Percentiles rank a stretch among this genome's conserved stretches.
Conservation (phyloP, 1,284 basidiomycete genomes). For the Takashimella koratensis region DNA sequence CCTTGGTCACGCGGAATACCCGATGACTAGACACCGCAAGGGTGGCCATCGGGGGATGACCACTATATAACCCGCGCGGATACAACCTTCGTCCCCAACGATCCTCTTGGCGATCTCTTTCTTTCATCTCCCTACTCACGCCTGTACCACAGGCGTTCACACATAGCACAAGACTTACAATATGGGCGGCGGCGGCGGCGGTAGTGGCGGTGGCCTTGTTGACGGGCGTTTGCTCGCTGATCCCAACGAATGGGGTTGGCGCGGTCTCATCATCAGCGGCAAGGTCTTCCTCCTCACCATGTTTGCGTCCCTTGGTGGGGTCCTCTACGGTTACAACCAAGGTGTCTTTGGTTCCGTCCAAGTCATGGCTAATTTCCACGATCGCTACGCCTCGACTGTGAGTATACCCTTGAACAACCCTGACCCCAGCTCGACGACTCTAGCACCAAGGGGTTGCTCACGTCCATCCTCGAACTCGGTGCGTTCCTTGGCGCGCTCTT, state of each 20-base stretch:
- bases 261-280: constrained; percentile 11
- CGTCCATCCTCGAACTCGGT: neutral
- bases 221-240: constrained; percentile 2
- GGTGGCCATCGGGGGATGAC: no score
- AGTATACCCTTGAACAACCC: neutral
- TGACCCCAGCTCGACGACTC: constrained; percentile 2
- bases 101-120: no score
- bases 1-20: no score
- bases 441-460: neutral
- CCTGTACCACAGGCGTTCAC: no score
- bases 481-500: neutral
- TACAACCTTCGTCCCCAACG: no score
- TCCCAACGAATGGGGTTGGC: constrained; percentile 7
- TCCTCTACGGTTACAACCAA: constrained; percentile 3
- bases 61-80: no score
- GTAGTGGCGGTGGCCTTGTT: neutral
- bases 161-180: no score
- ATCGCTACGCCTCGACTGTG: neutral
- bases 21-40: no score
- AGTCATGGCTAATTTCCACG: neutral
- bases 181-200: neutral
- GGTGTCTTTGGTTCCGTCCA: neutral
- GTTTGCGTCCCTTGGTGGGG: constrained; percentile 1
- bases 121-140: no score
- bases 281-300: constrained; percentile 8